Conservation (phyloP, 2,329 filamentous ascomycete species). For the Fusarium musae region DNA sequence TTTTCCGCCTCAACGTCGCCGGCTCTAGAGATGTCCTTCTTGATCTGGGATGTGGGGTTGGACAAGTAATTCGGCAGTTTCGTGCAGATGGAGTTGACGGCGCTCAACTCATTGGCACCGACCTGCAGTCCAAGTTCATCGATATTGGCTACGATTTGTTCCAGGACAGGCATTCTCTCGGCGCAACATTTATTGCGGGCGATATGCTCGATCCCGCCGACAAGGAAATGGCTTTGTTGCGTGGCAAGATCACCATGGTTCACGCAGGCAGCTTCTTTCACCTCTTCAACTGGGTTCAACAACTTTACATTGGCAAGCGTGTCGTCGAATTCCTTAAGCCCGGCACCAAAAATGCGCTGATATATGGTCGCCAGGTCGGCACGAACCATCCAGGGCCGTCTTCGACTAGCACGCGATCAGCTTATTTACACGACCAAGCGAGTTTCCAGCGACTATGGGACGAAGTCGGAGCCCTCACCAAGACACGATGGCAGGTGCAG, state of each 20-base stretch:
- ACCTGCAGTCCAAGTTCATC: slow-evolving; percentile 62
- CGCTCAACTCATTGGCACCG: slow-evolving; percentile 60
- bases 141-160: slow-evolving; percentile 73
- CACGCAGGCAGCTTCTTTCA: slow-evolving; percentile 63
- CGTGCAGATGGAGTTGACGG: slow-evolving; percentile 61
- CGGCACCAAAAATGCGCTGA: slow-evolving; percentile 56
- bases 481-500: slow-evolving; percentile 61
- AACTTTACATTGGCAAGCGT: slow-evolving; percentile 57
- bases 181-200: slow-evolving; percentile 61
- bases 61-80: slow-evolving; percentile 62
- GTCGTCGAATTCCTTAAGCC: slow-evolving; percentile 59
- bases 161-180: slow-evolving; percentile 62
- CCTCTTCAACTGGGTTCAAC: slow-evolving; percentile 60
- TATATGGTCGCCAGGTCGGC: slow-evolving; percentile 65
- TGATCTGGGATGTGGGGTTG: slow-evolving; percentile 63
- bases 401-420: slow-evolving; percentile 39
- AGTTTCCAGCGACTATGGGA: slow-evolving; percentile 66
- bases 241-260: slow-evolving; percentile 58
- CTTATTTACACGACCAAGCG: slow-evolving; percentile 60
- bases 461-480: slow-evolving; percentile 60
- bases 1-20: slow-evolving; percentile 54
- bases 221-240: slow-evolving; percentile 47
- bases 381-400: slow-evolving; percentile 44
- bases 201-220: slow-evolving; percentile 60
- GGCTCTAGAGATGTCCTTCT: slow-evolving; percentile 55